Evolutionary conservation across 1,284 basidiomycete species (phyloP).

Genomic region (Marasmius sp.): DNA sequence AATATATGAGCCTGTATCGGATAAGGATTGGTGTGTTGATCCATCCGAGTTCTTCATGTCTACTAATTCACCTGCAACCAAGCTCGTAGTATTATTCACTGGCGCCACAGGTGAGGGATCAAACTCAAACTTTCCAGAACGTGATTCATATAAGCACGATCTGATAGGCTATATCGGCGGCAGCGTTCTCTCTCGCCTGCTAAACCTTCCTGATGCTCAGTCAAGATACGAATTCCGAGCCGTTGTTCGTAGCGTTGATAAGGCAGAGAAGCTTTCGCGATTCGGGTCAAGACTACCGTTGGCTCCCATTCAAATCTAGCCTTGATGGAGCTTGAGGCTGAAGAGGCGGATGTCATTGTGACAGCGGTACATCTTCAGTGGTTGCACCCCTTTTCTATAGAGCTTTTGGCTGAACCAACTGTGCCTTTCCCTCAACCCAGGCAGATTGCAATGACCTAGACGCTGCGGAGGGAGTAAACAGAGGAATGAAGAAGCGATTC

Average conservation of each 20-base stretch:
- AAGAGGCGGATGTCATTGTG: slow-evolving; percentile 31
- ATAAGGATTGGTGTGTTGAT: too few species aligned
- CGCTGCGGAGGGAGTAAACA: slow-evolving; percentile 39
- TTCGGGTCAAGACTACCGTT: slow-evolving; percentile 29
- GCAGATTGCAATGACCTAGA: slow-evolving; percentile 40
- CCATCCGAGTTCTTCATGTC: too few species aligned
- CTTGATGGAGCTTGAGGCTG: slow-evolving; percentile 25
- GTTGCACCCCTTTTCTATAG: too few species aligned
- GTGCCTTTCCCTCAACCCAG: slow-evolving; percentile 20
- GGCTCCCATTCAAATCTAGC: slow-evolving; percentile 37
- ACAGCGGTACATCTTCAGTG: slow-evolving; percentile 20
- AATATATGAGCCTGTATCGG: too few species aligned
- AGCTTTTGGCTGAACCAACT: too few species aligned
- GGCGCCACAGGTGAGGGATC: not conserved
- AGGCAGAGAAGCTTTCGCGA: slow-evolving; percentile 38
- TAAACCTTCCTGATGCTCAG: slow-evolving; percentile 31
- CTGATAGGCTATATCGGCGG: slow-evolving; percentile 42
- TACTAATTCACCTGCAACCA: too few species aligned
- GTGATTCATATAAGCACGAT: too few species aligned
- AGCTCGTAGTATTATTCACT: not conserved
- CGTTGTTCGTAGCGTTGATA: slow-evolving; percentile 37
- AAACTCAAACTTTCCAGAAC: not conserved
- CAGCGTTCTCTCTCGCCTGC: slow-evolving; percentile 35
- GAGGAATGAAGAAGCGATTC: slow-evolving; percentile 41
- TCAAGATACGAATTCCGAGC: slow-evolving; percentile 32